Evolutionary conservation across 495 filamentous ascomycete genomes (phyloP).

Genomic region (Aspergillus nidulans): DNA sequence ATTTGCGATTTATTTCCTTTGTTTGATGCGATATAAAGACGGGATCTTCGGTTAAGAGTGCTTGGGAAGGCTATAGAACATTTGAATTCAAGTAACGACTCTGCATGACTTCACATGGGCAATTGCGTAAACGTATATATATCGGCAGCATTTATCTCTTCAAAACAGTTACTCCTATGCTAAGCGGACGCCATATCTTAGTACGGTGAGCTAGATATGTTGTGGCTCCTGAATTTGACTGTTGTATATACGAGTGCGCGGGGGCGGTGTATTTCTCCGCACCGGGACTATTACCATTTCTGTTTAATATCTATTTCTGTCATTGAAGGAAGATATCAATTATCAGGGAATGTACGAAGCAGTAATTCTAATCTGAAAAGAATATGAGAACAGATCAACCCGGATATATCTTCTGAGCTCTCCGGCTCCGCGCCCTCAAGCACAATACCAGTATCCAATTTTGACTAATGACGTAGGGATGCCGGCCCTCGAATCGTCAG

Average conservation of each 20-base stretch:
- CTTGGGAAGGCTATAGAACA: conserved; percentile 16
- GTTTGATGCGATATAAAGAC: conserved; percentile 17
- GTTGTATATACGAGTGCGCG: neutral
- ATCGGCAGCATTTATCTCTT: neutral
- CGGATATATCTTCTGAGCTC: neutral
- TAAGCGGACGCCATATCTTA: neutral
- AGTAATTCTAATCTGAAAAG: no score
- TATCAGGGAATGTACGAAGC: no score
- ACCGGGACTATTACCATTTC: neutral
- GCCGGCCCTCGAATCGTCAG: neutral
- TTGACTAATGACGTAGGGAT: neutral
- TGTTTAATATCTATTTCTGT: no score
- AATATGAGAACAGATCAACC: no score
- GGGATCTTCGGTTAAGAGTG: conserved; percentile 10
- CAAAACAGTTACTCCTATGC: neutral
- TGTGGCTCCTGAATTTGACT: neutral
- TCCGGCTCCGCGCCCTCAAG: neutral
- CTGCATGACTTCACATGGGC: neutral
- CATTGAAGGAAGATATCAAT: no score
- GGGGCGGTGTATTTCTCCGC: neutral
- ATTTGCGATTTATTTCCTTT: conserved; percentile 18
- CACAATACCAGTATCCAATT: neutral
- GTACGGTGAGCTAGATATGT: neutral
- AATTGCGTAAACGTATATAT: neutral
- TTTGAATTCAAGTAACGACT: conserved; percentile 6